Evolutionary conservation across 2,329 filamentous ascomycete species (phyloP).

Genomic region (Neofusicoccum kwambonambiense): DNA sequence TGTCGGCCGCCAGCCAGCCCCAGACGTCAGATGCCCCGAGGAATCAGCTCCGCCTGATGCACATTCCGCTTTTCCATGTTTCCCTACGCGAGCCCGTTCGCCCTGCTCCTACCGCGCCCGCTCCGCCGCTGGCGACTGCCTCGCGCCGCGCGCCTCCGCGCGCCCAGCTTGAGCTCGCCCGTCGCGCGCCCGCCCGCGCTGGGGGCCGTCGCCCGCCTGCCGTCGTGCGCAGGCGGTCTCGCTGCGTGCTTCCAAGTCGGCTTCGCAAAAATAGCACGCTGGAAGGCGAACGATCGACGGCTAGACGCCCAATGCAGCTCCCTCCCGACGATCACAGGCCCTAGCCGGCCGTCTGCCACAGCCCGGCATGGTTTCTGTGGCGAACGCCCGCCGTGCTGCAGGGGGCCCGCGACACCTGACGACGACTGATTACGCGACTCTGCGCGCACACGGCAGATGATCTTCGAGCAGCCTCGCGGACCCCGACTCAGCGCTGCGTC

Average conservation of each 20-base stretch:
- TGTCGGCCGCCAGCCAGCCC: neutral
- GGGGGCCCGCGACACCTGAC: slow-evolving; percentile 1
- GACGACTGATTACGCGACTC: slow-evolving; percentile 12
- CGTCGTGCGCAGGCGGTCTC: neutral
- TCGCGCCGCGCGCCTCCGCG: no score
- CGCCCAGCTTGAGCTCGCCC: no score
- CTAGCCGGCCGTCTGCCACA: neutral
- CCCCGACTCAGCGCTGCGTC: neutral
- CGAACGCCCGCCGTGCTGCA: slow-evolving; percentile 7
- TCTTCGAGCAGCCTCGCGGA: slow-evolving; percentile 12
- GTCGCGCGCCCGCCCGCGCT: no score
- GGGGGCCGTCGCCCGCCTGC: no score
- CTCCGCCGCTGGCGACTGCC: no score
- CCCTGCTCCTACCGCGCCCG: neutral
- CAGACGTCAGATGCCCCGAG: neutral
- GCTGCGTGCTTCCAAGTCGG: neutral
- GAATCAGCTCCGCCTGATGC: neutral
- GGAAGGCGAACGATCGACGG: slow-evolving; percentile 2
- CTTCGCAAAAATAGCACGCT: slow-evolving; percentile 10
- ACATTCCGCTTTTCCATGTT: slow-evolving; percentile 4
- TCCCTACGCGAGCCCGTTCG: no score
- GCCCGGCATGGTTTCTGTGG: slow-evolving; percentile 1
- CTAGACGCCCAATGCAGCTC: slow-evolving; percentile 6
- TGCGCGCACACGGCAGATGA: slow-evolving; percentile 7
- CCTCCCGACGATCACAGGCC: slow-evolving; percentile 1